Evolutionary conservation across 1,139 yeast genomes (phyloP), one percentile per base, ranked within the genome.

Genomic region (Nakaseomyces uthaithaninus): DNA sequence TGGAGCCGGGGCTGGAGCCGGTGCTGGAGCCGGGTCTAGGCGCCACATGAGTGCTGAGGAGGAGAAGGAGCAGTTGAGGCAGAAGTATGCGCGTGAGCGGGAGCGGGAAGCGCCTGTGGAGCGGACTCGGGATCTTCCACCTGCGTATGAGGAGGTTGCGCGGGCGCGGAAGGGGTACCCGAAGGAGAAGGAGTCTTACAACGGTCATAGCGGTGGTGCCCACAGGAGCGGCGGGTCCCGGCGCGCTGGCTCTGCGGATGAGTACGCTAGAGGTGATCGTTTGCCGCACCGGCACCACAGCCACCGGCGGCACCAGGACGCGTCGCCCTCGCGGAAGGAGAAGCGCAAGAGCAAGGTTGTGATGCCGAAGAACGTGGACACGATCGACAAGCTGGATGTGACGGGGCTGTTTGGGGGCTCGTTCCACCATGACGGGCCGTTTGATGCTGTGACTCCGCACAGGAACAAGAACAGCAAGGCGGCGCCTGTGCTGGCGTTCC

Each of bases 351-450:
- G 73, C 18, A 77, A 78, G 52, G 76, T 77, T 50, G 49, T 57
- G 23, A 46, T 52, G 12, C 59, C 62, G 9, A 59, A 60, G 40
- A 69, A 60, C 35, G 75, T 91, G 49, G 98, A 91, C 58, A 85
- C 94, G 4, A 91, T 91, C 53, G 98, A 91, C 65, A 84, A 83
- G 63, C 70, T 91, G 51, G 98, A 91, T 60, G 97, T 89, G 27
- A 87, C 97, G 6, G 97, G 95, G 1, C 72, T 91, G 49, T 89
- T 84, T 59, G 96, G 96, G n/a, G 83, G 84, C 20, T 85, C 91
- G 1, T 91, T 91, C 71, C 98, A 91, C 63, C 98, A 91, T 62
- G 98, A 91, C 63, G 98, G 98, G 11, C 98, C 98, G 14, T 91
- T 91, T 62, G 98, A 91, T 62, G 98, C 98, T 2, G 89, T 97